These are phyloP conservation scores for Backusella mclennaniae DNA, from an alignment of 192 early-diverging fungal species.

Conservation along the genomic window DNA sequence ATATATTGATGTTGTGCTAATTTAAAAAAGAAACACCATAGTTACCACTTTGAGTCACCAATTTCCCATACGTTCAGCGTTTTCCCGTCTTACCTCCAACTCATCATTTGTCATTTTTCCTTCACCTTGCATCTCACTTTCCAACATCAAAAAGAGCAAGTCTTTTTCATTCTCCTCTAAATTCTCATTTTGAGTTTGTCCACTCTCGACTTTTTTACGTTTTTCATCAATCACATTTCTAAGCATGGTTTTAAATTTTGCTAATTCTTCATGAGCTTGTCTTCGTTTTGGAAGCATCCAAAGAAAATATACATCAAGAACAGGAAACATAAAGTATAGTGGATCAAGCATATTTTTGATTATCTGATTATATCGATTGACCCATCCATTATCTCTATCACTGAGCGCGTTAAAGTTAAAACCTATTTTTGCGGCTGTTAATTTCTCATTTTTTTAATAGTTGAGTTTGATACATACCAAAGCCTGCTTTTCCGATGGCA, in stretches of 20 bases:
- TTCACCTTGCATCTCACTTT: constrained; percentile 11
- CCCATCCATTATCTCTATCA: constrained; percentile 17
- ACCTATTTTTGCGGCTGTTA: not conserved
- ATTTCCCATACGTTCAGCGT: too few species aligned
- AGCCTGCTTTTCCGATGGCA: constrained; percentile 22
- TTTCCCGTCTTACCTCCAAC: constrained; percentile 12
- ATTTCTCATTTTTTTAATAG: too few species aligned
- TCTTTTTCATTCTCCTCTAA: constrained; percentile 36
- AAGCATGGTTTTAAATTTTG: constrained; percentile 15
- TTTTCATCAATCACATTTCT: not conserved
- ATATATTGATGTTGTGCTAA: not conserved
- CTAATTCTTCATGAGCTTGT: constrained; percentile 6
- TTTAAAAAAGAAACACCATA: too few species aligned
- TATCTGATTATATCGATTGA: constrained; percentile 11
- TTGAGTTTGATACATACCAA: constrained; percentile 2
- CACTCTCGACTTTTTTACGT: not conserved
- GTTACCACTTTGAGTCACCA: not conserved
- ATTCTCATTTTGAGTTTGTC: not conserved
- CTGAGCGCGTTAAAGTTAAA: constrained; percentile 17
- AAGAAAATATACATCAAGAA: not conserved
- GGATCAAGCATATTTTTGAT: not conserved
- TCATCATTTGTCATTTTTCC: constrained; percentile 17
- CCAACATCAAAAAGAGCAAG: constrained; percentile 31
- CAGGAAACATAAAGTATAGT: constrained; percentile 12
- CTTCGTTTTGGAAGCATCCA: constrained; percentile 15